These are phyloP conservation scores for Lactifluus hygrophoroides DNA, from an alignment of 768 basidiomycete species.

Conservation along the genomic window DNA sequence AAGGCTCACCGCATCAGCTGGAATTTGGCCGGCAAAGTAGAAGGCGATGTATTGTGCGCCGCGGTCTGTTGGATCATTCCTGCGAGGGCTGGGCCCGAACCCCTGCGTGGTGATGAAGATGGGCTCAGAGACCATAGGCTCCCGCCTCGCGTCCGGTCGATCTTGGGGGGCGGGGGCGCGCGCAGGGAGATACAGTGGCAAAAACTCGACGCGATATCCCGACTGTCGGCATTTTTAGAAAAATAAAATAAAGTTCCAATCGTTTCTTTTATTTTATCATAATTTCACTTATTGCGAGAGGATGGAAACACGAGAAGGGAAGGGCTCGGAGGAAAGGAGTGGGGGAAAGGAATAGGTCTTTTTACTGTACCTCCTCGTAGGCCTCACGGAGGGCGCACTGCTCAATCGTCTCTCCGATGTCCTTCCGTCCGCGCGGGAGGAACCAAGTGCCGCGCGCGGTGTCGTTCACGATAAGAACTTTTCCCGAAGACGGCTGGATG, in stretches of 20 bases:
- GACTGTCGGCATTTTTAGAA: too few species aligned
- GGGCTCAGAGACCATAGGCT: slow-evolving; percentile 34
- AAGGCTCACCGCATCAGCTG: slow-evolving; percentile 41
- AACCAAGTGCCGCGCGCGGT: slow-evolving; percentile 35
- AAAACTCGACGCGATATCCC: slow-evolving; percentile 39
- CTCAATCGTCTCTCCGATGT: slow-evolving; percentile 55
- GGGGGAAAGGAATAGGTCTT: background rate
- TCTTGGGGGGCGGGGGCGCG: slow-evolving; percentile 32
- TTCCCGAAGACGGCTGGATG: slow-evolving; percentile 47
- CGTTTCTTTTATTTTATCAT: too few species aligned
- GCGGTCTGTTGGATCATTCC: slow-evolving; percentile 12
- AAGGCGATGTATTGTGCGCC: slow-evolving; percentile 45
- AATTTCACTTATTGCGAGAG: too few species aligned
- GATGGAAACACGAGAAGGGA: background rate
- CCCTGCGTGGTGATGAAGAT: slow-evolving; percentile 32
- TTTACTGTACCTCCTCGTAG: slow-evolving; percentile 47
- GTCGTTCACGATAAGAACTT: slow-evolving; percentile 40
- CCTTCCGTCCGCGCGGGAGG: slow-evolving; percentile 58
- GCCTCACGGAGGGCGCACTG: slow-evolving; percentile 53
- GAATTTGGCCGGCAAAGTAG: slow-evolving; percentile 50
- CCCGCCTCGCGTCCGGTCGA: background rate
- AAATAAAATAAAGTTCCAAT: background rate
- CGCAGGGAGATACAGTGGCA: slow-evolving; percentile 37
- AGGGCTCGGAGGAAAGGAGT: background rate
- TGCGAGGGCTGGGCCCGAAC: slow-evolving; percentile 24